phyloP scores from a whole-genome alignment of 495 filamentous ascomycete species.

The Penicillium paxilli region DNA sequence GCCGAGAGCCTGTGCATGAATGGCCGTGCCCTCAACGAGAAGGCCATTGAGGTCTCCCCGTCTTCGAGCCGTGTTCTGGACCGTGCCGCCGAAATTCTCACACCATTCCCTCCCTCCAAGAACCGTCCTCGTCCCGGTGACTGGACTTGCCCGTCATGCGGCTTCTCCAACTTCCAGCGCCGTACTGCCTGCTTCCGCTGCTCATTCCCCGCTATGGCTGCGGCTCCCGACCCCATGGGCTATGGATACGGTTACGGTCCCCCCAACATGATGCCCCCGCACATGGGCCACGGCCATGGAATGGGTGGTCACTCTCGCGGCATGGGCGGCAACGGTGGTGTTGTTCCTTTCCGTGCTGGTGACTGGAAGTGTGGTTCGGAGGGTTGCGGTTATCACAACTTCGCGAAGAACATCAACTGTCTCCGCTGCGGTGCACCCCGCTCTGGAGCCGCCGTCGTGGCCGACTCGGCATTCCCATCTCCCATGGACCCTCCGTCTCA shows the following conservation, averaged over 20 bases:
- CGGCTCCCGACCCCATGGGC: slow-evolving; percentile 71
- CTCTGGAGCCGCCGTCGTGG: slow-evolving; percentile 88
- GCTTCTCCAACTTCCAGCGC: slow-evolving; percentile 88
- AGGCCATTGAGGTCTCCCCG: slow-evolving; percentile 96
- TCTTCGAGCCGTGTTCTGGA: slow-evolving; percentile 95
- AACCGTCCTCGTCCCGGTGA: slow-evolving; percentile 95
- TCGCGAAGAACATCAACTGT: slow-evolving; percentile 98
- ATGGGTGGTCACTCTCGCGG: slow-evolving; percentile 69
- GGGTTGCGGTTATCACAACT: slow-evolving; percentile 98
- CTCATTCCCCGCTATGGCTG: slow-evolving; percentile 89
- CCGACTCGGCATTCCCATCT: slow-evolving; percentile 88
- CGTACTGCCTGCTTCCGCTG: slow-evolving; percentile 98
- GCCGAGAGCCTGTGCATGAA: slow-evolving; percentile 99
- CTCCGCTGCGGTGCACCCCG: slow-evolving; percentile 94
- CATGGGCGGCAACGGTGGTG: slow-evolving; percentile 76
- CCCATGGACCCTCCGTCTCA: slow-evolving; percentile 82
- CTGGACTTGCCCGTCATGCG: slow-evolving; percentile 95
- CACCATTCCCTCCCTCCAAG: slow-evolving; percentile 96
- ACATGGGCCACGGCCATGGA: slow-evolving; percentile 78
- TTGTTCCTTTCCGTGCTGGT: slow-evolving; percentile 95
- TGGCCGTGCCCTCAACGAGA: slow-evolving; percentile 94
- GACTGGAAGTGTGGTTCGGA: slow-evolving; percentile 99
- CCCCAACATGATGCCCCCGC: slow-evolving; percentile 78
- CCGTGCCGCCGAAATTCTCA: slow-evolving; percentile 90
- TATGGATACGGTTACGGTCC: slow-evolving; percentile 77